Evolutionary conservation across 257 asterid species (phyloP).

Genomic region (Solanum corneliomulleri): DNA sequence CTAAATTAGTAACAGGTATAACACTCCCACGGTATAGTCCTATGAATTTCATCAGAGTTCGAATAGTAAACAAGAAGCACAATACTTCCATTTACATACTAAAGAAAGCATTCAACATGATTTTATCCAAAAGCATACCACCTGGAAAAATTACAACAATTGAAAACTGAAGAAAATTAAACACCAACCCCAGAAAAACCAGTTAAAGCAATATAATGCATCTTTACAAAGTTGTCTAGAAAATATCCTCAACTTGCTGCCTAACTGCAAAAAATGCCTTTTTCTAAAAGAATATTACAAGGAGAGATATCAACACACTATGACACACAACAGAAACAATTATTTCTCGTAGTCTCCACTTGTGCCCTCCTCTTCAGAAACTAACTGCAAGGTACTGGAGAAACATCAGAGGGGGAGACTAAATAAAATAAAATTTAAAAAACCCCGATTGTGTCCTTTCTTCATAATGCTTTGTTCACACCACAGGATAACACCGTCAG

Average conservation of each 20-base stretch:
- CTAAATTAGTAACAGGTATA: not conserved
- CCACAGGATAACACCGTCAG: not conserved
- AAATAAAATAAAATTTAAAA: not conserved
- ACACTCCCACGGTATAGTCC: not conserved
- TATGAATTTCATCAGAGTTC: not conserved
- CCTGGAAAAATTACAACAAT: not conserved
- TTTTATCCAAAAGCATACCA: not conserved
- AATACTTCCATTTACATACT: not conserved
- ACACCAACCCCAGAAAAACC: not conserved
- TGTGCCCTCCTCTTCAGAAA: constrained; percentile 4
- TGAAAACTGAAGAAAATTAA: not conserved
- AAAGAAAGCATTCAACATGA: not conserved
- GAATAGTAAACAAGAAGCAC: not conserved
- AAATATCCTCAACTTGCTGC: constrained; percentile 29
- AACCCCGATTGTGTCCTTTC: not conserved
- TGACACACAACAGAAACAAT: constrained; percentile 24
- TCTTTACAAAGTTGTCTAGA: constrained; percentile 12
- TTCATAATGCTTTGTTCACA: not conserved
- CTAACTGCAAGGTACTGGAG: not conserved
- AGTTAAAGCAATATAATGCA: not conserved
- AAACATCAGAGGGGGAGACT: not conserved
- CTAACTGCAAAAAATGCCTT: constrained; percentile 70
- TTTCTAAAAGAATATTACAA: constrained; percentile 72
- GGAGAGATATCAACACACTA: constrained; percentile 51
- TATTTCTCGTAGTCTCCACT: constrained; percentile 13